Percentiles rank a stretch among this genome's conserved stretches.
Conservation (phyloP, 1,284 basidiomycete genomes). For the Ustilago tritici region DNA sequence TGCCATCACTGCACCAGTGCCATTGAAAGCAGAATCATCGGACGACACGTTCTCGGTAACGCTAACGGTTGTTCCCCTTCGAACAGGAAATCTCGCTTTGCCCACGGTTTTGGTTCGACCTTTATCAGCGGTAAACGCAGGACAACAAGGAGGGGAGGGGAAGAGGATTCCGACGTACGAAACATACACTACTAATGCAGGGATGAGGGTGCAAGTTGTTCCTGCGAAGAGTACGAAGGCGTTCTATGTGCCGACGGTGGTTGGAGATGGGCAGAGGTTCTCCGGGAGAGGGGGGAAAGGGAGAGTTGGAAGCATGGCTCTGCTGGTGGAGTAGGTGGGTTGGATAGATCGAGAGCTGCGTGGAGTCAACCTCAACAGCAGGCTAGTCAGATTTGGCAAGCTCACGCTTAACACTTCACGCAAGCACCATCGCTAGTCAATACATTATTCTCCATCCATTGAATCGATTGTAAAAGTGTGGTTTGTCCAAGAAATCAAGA, state of each 20-base stretch:
- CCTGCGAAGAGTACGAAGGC: constrained; percentile 23
- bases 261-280: background rate
- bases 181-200: constrained; percentile 51
- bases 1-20: background rate
- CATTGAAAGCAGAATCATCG: background rate
- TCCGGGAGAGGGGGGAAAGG: background rate
- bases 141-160: background rate
- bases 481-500: too few relatives aligned
- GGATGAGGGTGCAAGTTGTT: constrained; percentile 34
- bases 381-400: constrained; percentile 3
- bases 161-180: constrained; percentile 36
- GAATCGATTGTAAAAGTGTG: too few relatives aligned
- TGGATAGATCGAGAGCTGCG: background rate
- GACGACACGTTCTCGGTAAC: constrained; percentile 10
- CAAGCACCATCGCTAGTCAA: too few relatives aligned
- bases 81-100: constrained; percentile 26
- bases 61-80: constrained; percentile 54
- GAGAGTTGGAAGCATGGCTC: constrained; percentile 14
- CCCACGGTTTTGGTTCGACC: constrained; percentile 15
- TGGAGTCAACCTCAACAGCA: constrained; percentile 14
- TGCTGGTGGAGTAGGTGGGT: constrained; percentile 1
- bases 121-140: background rate
- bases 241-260: constrained; percentile 31
- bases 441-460: too few relatives aligned
- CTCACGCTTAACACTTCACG: background rate